Base-by-base conservation (phyloP, 441 rosid species). In the Aleurites moluccanus region DNA sequence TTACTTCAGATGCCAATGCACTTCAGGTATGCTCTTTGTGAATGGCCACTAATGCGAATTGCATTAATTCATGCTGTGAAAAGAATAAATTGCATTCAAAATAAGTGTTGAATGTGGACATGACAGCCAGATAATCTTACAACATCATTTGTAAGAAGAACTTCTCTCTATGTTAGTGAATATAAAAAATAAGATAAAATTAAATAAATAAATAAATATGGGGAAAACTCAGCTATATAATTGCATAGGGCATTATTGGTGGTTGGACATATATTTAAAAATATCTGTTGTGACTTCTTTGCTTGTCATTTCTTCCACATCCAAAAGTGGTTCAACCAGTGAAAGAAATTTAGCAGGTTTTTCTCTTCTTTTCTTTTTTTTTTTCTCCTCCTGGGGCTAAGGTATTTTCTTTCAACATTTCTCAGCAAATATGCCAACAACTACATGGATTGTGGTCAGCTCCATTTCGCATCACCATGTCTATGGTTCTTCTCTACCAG, bases 401-500 rank as follows among this genome's bases (percentile, higher is more conserved):
- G 25, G 11, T 61, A 42, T 21, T 44, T 56, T 20, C 11, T 56
- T 62, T 47, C 65, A 40, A 21, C 73, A 3, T 75, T 74, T 66
- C 81, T 63, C 88, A 92, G 99, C 93, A 88, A 92, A 82, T 88
- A 78, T 80, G 91, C 85, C 89, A 82, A 80, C 98, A 81, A 49
- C 91, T 95, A 75, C 99, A 92, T 69, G 82, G 83, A 33, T 79
- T 95, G 73, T 95, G 99, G 97, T 95, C 99, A 3, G 93, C 98
- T 70, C 99, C 99, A 35, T 92, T 95, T 76, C 93, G 99, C 40
- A 95, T 92, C 81, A 82, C 80, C 47, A 72, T 92, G 67, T 74
- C 97, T 40, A 90, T 91, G 96, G 83, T 85, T 82, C 98, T 95
- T 78, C 93, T 94, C 69, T 95, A 92, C 85, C 96, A 89, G 73